These are phyloP conservation scores for Wallacemonas sp. DNA, from an alignment of 208 protist genomes.

Conservation along the genomic window DNA sequence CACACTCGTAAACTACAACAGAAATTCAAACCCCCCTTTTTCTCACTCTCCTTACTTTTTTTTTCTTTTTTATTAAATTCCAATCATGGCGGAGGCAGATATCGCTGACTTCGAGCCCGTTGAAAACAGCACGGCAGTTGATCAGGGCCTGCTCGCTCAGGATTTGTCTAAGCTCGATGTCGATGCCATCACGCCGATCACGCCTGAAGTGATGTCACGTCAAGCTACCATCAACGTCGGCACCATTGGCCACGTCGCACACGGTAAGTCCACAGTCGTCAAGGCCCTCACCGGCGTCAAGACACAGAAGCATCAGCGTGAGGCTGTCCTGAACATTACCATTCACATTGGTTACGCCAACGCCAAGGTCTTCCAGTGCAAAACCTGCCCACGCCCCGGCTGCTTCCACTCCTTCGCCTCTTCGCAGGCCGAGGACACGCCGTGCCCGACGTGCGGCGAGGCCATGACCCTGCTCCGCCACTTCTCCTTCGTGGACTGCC, in stretches of 20 bases:
- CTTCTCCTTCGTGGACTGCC: conserved; percentile 99
- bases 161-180: conserved; percentile 50
- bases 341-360: conserved; percentile 99
- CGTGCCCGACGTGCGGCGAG: conserved; percentile 66
- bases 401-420: conserved; percentile 93
- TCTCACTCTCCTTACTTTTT: no score
- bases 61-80: conserved; percentile 26
- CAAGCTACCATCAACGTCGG: conserved; percentile 99
- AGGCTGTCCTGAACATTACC: conserved; percentile 99
- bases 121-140: conserved; percentile 9
- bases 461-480: conserved; percentile 88
- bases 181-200: conserved; percentile 91
- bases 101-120: conserved; percentile 15
- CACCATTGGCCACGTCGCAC: conserved; percentile 99
- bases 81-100: conserved; percentile 14
- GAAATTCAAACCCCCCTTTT: conserved; percentile 1
- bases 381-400: conserved; percentile 85
- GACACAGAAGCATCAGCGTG: conserved; percentile 99
- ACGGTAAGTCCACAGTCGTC: conserved; percentile 99
- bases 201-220: conserved; percentile 97
- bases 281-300: conserved; percentile 99
- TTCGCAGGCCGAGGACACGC: conserved; percentile 87
- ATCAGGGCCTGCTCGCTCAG: conserved; percentile 1
- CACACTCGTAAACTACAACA: not conserved
- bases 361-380: conserved; percentile 97